Conservation (phyloP, 164 flowering plant genomes). For the Magnolia kwangsiensis region DNA sequence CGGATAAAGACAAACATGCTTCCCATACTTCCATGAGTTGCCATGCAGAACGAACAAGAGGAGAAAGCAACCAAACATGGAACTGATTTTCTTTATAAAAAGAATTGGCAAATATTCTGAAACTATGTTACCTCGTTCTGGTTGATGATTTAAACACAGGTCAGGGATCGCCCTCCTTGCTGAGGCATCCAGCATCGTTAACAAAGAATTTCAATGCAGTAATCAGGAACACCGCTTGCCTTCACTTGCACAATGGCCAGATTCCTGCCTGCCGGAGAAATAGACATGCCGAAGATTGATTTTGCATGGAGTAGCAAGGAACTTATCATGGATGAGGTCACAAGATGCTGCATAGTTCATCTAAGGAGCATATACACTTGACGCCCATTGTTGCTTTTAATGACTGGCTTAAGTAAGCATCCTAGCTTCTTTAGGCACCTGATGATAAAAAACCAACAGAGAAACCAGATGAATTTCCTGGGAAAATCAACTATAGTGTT, state of each 20-base stretch:
- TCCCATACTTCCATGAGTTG: conserved; percentile 11
- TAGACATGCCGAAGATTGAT: conserved; percentile 3
- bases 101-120: conserved; percentile 20
- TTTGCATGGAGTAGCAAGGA: conserved; percentile 10
- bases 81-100: conserved; percentile 9
- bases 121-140: conserved; percentile 21
- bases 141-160: conserved; percentile 14
- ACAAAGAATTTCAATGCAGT: not conserved
- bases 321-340: conserved; percentile 10
- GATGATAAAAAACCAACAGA: not conserved
- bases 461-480: not conserved
- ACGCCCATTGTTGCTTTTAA: conserved; percentile 3
- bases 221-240: conserved; percentile 1
- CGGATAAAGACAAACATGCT: conserved; percentile 7
- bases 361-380: not conserved
- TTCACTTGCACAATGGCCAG: conserved; percentile 12
- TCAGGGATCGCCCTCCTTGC: conserved; percentile 14
- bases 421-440: not conserved
- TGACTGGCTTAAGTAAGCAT: conserved; percentile 17
- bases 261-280: conserved; percentile 10
- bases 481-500: not conserved
- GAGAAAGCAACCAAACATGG: not conserved
- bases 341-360: conserved; percentile 2
- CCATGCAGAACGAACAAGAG: conserved; percentile 4
- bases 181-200: conserved; percentile 7